These are phyloP conservation scores for Russula abietina DNA, from an alignment of 768 basidiomycete species.

Conservation along the genomic window DNA sequence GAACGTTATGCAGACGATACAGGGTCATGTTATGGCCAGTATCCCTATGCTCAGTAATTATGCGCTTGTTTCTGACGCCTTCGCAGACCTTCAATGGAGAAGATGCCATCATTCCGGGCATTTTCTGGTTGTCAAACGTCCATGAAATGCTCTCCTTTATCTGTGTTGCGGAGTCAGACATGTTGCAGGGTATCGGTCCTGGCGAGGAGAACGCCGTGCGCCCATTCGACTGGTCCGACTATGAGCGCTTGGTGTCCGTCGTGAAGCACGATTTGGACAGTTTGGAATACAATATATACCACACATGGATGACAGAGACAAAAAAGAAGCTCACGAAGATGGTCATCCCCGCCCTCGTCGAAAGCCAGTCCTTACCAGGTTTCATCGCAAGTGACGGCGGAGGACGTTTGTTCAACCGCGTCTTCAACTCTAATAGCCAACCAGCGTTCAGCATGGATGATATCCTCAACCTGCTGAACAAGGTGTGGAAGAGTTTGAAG, in stretches of 20 bases:
- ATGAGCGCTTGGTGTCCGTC: constrained; percentile 93
- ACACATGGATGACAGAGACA: constrained; percentile 98
- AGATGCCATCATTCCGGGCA: constrained; percentile 92
- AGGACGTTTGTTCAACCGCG: constrained; percentile 88
- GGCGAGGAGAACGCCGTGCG: constrained; percentile 90
- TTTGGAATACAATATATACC: constrained; percentile 99
- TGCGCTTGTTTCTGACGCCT: constrained; percentile 21
- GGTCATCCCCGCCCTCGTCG: constrained; percentile 98
- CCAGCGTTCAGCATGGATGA: constrained; percentile 99
- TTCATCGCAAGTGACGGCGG: constrained; percentile 95
- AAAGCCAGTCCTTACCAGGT: constrained; percentile 95
- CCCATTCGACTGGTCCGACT: constrained; percentile 94
- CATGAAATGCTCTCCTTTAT: constrained; percentile 99
- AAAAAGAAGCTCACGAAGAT: constrained; percentile 96
- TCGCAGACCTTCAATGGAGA: constrained; percentile 81
- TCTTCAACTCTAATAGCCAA: constrained; percentile 75
- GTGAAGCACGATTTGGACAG: constrained; percentile 99
- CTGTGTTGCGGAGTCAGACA: constrained; percentile 97
- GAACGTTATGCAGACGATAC: constrained; percentile 97
- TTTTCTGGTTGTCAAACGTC: constrained; percentile 99
- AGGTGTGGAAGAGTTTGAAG: constrained; percentile 97
- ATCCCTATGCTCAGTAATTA: neutral
- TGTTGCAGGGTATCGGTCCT: constrained; percentile 95
- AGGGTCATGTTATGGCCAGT: constrained; percentile 95
- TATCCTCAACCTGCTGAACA: constrained; percentile 91